phyloP scores from a whole-genome alignment of 495 filamentous ascomycete species.

The Hyaloscypha hepaticicola region DNA sequence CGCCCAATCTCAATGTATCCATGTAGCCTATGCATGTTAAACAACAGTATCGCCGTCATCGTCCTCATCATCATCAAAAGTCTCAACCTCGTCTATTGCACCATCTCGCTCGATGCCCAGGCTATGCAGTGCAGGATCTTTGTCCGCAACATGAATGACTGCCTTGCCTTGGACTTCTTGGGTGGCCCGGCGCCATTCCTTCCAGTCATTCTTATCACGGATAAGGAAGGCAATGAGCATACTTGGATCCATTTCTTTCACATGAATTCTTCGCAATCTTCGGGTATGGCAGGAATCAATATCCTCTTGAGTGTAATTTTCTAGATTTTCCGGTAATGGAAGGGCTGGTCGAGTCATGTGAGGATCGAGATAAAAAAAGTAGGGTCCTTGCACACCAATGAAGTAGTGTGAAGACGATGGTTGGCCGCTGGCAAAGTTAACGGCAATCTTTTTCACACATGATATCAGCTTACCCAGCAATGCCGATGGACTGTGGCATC shows the following conservation, averaged over 20 bases:
- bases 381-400: constrained; percentile 83
- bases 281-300: constrained; percentile 84
- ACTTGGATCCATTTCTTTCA: constrained; percentile 95
- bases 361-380: constrained; percentile 94
- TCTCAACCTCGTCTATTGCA: constrained; percentile 88
- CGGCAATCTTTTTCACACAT: background rate
- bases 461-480: constrained; percentile 74
- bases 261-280: constrained; percentile 74
- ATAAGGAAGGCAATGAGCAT: constrained; percentile 99
- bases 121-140: constrained; percentile 55
- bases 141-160: constrained; percentile 77
- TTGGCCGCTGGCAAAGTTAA: constrained; percentile 62
- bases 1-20: background rate
- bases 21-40: constrained; percentile 13
- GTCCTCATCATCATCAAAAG: constrained; percentile 61
- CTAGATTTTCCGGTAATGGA: constrained; percentile 49
- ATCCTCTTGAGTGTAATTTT: constrained; percentile 66
- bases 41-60: constrained; percentile 29
- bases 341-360: constrained; percentile 74
- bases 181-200: constrained; percentile 70
- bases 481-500: constrained; percentile 87
- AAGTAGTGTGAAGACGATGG: constrained; percentile 97
- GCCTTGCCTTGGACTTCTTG: constrained; percentile 71
- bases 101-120: constrained; percentile 57
- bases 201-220: constrained; percentile 77